These are phyloP conservation scores for Diaporthe sp. DNA, from an alignment of 2,329 filamentous ascomycete species.

Conservation along the genomic window DNA sequence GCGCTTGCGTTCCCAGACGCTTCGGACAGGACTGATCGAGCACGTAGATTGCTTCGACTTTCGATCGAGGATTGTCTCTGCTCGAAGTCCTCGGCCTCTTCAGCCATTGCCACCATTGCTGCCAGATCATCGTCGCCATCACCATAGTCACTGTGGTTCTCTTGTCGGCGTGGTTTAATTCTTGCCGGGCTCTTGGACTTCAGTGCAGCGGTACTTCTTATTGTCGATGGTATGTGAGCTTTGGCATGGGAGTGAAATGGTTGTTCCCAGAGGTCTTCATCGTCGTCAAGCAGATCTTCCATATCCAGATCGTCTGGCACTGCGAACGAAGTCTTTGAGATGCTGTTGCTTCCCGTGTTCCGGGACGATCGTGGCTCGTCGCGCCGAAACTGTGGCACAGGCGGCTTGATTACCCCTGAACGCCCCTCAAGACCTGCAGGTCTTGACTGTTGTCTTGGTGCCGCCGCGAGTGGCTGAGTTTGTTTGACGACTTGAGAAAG, in stretches of 20 bases:
- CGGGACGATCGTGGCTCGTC: slow-evolving; percentile 30
- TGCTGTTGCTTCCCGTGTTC: background rate
- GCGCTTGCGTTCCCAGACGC: slow-evolving; percentile 61
- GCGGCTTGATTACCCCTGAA: slow-evolving; percentile 10
- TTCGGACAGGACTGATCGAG: slow-evolving; percentile 58
- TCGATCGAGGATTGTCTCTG: slow-evolving; percentile 53
- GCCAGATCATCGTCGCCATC: slow-evolving; percentile 58
- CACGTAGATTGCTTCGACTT: slow-evolving; percentile 40
- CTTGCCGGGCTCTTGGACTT: slow-evolving; percentile 39
- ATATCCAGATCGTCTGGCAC: slow-evolving; percentile 21
- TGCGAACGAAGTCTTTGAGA: slow-evolving; percentile 17
- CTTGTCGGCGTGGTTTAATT: slow-evolving; percentile 39
- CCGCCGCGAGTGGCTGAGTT: slow-evolving; percentile 57
- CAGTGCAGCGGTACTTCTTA: slow-evolving; percentile 33
- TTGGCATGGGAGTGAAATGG: slow-evolving; percentile 19
- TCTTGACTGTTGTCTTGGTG: slow-evolving; percentile 29
- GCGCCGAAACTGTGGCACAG: slow-evolving; percentile 40
- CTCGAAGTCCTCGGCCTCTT: slow-evolving; percentile 65
- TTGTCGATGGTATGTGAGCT: background rate
- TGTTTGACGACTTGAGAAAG: slow-evolving; percentile 65
- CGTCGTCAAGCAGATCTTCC: slow-evolving; percentile 43
- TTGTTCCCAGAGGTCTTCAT: slow-evolving; percentile 40
- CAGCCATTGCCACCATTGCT: slow-evolving; percentile 62
- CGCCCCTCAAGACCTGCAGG: slow-evolving; percentile 38
- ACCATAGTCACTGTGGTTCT: slow-evolving; percentile 52